These are phyloP conservation scores for Exserohilum rostratum DNA, from an alignment of 2,329 filamentous ascomycete species.

Conservation along the genomic window DNA sequence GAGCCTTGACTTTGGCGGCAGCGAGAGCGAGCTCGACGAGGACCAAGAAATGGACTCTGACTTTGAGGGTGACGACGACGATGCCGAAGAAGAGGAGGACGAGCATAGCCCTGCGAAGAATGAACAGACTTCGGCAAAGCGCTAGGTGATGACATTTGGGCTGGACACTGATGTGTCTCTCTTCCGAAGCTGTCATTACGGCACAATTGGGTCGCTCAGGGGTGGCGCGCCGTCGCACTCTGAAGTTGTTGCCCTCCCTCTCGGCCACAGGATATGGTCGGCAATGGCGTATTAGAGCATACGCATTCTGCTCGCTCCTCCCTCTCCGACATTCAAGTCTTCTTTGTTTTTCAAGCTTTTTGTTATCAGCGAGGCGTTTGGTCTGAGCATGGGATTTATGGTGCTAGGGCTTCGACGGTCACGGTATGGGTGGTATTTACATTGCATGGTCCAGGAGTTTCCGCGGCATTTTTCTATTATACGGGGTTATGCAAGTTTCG, in stretches of 20 bases:
- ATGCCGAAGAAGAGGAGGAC: conserved; percentile 39
- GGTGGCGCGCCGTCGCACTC: conserved; percentile 1
- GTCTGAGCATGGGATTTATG: conserved; percentile 15
- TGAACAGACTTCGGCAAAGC: conserved; percentile 19
- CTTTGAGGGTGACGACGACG: conserved; percentile 59
- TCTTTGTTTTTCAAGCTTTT: conserved; percentile 8
- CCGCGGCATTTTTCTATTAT: conserved; percentile 2
- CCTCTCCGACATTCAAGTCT: conserved; percentile 1
- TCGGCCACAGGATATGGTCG: background rate
- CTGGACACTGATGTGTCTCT: background rate
- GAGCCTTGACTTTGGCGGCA: conserved; percentile 70
- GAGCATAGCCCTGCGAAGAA: conserved; percentile 25
- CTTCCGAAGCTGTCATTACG: background rate
- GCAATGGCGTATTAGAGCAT: conserved; percentile 5
- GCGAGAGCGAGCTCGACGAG: conserved; percentile 60
- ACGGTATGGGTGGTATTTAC: conserved; percentile 15
- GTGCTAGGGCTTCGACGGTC: conserved; percentile 4
- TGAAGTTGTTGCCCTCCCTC: too few relatives aligned
- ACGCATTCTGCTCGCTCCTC: conserved; percentile 6
- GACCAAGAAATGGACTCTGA: conserved; percentile 65
- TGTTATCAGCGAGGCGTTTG: conserved; percentile 34
- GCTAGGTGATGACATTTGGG: conserved; percentile 1
- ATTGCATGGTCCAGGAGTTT: conserved; percentile 22
- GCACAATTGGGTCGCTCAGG: background rate
- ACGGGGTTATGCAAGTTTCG: background rate